Evolutionary conservation across 2,329 filamentous ascomycete genomes (phyloP), one percentile per base, ranked within the genome.

Genomic region (Colletotrichum sp.): DNA sequence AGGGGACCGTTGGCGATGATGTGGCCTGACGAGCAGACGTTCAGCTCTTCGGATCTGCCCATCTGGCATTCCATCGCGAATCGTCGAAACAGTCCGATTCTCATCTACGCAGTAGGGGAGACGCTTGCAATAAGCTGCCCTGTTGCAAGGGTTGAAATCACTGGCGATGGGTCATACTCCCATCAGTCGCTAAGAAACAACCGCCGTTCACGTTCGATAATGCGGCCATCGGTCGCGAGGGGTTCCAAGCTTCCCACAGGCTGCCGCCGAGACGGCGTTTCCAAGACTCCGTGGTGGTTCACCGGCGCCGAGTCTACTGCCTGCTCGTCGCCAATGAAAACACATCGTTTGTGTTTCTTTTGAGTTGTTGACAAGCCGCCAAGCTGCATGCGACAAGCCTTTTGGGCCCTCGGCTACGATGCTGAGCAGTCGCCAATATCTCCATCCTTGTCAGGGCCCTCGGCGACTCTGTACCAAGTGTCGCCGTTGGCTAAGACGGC

Each of bases 1-100:
- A 18, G 68, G 21, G 28, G 55, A 8, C 30, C 59, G n/a, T 52
- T 12, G n/a, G 61, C 61, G 32, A 16, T 28, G 71, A 12, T 55
- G 39, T 57, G 55, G 71, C 57, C 39, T 69, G 71, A 69, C 59
- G n/a, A 68, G 71, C 65, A 69, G 36, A 55, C 55, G 65, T 69
- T 55, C 55, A 48, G 21, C 21, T 39, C 36, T 48, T 60, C 28
- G 21, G 18, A 69, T 57, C 57, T 69, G 71, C 57, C 32, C 55
- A 69, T 67, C 52, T 30, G 36, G 30, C 14, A 32, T 21, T 14
- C n/a, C 34, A 32, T 55, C 21, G 30, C 36, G 55, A 63, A 61
- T 14, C 36, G 34, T 55, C 55, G 30, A 63, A 39, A 69, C 28
- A 36, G n/a, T 34, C 68, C 32, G 48, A 21, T 59, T 43, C 61